phyloP scores from a whole-genome alignment of 2,329 filamentous ascomycete genomes.

The Trichophyton schoenleinii region DNA sequence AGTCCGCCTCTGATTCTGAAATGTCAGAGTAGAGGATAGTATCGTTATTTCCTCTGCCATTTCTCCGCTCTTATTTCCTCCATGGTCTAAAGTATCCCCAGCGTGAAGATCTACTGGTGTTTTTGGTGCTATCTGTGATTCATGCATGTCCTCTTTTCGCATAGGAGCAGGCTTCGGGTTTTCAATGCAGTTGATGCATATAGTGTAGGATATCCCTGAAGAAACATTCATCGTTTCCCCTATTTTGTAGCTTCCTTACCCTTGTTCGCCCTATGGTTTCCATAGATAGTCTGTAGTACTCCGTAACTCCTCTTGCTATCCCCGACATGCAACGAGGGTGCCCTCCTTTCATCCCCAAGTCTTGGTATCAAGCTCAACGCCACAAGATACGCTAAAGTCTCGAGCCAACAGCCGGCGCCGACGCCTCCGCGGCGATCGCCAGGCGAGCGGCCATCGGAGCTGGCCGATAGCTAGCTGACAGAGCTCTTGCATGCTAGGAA shows the following conservation, averaged over 20 bases:
- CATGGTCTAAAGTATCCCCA: not conserved
- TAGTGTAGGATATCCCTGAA: not conserved
- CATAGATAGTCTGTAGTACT: too few relatives aligned
- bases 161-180: not conserved
- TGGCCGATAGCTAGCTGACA: not conserved
- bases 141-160: not conserved
- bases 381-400: not conserved
- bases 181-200: not conserved
- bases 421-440: not conserved
- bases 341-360: too few relatives aligned
- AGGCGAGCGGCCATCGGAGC: conserved; percentile 3
- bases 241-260: not conserved
- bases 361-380: not conserved
- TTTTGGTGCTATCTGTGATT: not conserved
- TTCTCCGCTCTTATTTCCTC: not conserved
- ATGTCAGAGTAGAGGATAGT: conserved; percentile 6
- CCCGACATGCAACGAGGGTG: too few relatives aligned
- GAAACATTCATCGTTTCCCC: not conserved
- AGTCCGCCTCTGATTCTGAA: conserved; percentile 31
- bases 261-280: not conserved
- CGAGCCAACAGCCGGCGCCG: not conserved
- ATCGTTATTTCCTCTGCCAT: not conserved
- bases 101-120: not conserved
- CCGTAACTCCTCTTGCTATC: too few relatives aligned
- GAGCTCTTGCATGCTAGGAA: not conserved